Percentiles rank a stretch among this genome's conserved stretches.
phyloP scores from a whole-genome alignment of 805 yeast genomes.

The Hanseniaspora pseudoguilliermondii region DNA sequence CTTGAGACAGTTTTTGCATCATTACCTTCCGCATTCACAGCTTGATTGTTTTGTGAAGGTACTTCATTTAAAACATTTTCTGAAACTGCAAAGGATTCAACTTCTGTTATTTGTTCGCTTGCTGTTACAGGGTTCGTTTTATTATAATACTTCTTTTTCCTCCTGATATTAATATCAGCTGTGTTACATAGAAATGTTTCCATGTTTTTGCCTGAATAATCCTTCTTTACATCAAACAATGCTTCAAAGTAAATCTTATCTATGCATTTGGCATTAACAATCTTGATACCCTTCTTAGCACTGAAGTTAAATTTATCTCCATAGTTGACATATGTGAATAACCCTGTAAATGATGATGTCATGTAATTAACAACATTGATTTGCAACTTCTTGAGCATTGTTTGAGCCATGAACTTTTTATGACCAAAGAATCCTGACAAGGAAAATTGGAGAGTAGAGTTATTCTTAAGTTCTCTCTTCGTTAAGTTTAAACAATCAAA shows the following conservation, averaged over 20 bases:
- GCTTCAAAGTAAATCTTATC: neutral
- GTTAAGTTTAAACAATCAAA: neutral
- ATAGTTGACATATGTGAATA: neutral
- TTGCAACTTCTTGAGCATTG: neutral
- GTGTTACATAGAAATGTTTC: neutral
- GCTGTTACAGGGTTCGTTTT: neutral
- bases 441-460: neutral
- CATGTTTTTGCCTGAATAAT: neutral
- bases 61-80: too few relatives aligned
- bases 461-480: neutral
- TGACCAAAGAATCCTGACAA: conserved; percentile 4
- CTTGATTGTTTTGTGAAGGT: too few relatives aligned
- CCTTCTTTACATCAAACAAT: neutral
- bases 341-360: neutral
- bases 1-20: too few relatives aligned
- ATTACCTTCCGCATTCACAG: too few relatives aligned
- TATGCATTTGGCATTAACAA: neutral
- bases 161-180: neutral
- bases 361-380: neutral
- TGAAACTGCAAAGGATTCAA: too few relatives aligned
- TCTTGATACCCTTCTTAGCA: neutral
- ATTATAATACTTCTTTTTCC: neutral
- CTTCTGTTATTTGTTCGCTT: neutral
- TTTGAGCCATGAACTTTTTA: conserved; percentile 1
- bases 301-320: conserved; percentile 3